Conservation (phyloP, 2,329 filamentous ascomycete species). For the Pleoardoris graminearum region DNA sequence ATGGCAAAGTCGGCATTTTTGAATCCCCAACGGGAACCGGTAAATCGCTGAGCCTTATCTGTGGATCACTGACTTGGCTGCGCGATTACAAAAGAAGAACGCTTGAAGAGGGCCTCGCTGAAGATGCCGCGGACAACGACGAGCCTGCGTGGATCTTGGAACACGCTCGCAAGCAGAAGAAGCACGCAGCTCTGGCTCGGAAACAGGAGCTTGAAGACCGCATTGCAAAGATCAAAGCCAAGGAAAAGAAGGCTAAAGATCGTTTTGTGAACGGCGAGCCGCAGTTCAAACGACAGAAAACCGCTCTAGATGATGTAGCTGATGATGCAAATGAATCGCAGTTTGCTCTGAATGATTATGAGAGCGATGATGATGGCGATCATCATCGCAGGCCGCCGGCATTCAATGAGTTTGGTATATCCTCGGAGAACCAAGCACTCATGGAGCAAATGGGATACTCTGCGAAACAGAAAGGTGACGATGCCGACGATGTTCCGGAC, state of each 20-base stretch:
- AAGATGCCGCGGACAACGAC: constrained; percentile 58
- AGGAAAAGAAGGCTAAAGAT: constrained; percentile 64
- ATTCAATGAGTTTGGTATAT: constrained; percentile 57
- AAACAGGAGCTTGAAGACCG: constrained; percentile 76
- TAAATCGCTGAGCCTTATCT: constrained; percentile 91
- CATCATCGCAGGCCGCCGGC: constrained; percentile 19
- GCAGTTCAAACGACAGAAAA: constrained; percentile 50
- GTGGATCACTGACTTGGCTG: constrained; percentile 88
- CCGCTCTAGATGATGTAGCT: constrained; percentile 10
- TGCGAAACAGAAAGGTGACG: constrained; percentile 38
- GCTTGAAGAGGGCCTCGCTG: constrained; percentile 59
- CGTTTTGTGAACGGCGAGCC: constrained; percentile 55
- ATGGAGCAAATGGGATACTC: constrained; percentile 62
- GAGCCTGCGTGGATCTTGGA: constrained; percentile 87
- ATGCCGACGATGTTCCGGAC: constrained; percentile 60
- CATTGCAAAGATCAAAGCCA: constrained; percentile 63
- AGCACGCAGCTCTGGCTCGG: constrained; percentile 65
- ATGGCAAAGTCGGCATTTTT: constrained; percentile 82
- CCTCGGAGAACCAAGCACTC: constrained; percentile 73
- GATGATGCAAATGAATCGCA: constrained; percentile 60
- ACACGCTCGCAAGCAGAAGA: constrained; percentile 70
- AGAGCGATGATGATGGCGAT: constrained; percentile 61
- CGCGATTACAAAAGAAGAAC: constrained; percentile 71
- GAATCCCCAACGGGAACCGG: constrained; percentile 94
- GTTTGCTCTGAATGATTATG: constrained; percentile 76